phyloP scores from a whole-genome alignment of 768 basidiomycete genomes.

The Mycena epipterygia region DNA sequence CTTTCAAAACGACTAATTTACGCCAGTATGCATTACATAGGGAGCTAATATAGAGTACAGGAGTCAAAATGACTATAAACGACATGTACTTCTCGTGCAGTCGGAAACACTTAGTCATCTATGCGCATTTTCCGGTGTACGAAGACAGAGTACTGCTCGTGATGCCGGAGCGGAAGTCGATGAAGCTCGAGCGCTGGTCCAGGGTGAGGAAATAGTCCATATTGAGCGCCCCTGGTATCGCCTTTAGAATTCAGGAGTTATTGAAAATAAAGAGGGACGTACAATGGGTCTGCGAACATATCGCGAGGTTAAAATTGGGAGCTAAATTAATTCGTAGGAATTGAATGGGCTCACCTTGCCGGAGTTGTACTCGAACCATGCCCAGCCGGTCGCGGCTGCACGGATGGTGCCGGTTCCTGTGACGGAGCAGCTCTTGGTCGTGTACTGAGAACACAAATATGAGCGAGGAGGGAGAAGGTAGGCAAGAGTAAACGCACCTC shows the following conservation, averaged over 20 bases:
- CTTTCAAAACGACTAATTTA: no score
- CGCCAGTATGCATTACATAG: no score
- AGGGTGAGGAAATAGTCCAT: constrained; percentile 2
- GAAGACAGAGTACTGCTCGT: not conserved
- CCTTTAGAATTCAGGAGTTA: no score
- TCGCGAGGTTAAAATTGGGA: no score
- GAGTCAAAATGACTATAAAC: no score
- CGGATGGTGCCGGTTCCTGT: not conserved
- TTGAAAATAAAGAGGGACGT: no score
- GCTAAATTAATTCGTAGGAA: no score
- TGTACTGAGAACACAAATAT: not conserved
- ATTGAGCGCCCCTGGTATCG: not conserved
- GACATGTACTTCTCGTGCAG: no score
- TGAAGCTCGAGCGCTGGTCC: constrained; percentile 6
- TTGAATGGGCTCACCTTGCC: no score
- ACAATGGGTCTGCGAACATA: no score
- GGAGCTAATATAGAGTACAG: no score
- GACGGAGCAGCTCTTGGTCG: not conserved
- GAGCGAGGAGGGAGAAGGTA: not conserved
- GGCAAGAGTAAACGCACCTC: not conserved
- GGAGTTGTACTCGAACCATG: not conserved
- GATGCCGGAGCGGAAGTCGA: not conserved
- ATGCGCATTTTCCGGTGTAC: not conserved
- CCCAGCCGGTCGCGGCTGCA: not conserved
- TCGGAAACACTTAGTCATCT: no score